Percentiles rank a stretch among this genome's conserved stretches.
phyloP scores from a whole-genome alignment of 495 filamentous ascomycete species.

The Aspergillus leporis region DNA sequence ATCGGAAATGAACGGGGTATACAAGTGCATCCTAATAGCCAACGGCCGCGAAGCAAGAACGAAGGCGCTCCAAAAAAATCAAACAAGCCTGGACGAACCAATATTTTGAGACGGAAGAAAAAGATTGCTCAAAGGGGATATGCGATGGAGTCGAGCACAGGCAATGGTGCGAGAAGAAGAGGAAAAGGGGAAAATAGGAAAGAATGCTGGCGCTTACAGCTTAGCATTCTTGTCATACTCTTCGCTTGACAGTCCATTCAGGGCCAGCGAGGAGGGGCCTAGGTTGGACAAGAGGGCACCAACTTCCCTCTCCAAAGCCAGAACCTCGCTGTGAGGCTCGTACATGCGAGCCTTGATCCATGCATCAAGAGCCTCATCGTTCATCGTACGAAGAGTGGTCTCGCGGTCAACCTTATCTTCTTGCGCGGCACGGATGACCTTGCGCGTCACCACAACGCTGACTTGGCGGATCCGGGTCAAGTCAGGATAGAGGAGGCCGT shows the following conservation, averaged over 20 bases:
- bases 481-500: constrained; percentile 89
- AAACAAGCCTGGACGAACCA: constrained; percentile 22
- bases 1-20: constrained; percentile 23
- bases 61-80: constrained; percentile 35
- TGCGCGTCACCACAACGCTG: constrained; percentile 80
- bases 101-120: constrained; percentile 14
- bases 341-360: constrained; percentile 85
- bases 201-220: constrained; percentile 36
- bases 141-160: constrained; percentile 4
- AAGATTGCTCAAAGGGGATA: constrained; percentile 11
- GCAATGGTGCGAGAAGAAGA: constrained; percentile 2
- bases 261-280: constrained; percentile 30
- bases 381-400: constrained; percentile 64
- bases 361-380: constrained; percentile 70
- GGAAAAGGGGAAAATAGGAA: constrained; percentile 7
- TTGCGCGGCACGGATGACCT: constrained; percentile 91
- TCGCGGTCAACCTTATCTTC: constrained; percentile 81
- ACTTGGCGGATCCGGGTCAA: constrained; percentile 90
- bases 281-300: constrained; percentile 47
- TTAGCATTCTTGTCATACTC: constrained; percentile 41
- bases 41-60: constrained; percentile 16
- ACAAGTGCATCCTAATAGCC: constrained; percentile 26
- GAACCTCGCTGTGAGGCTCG: constrained; percentile 67
- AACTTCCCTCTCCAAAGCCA: constrained; percentile 56
- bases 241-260: constrained; percentile 34